Percentiles rank a stretch among this genome's conserved stretches.
These are phyloP conservation scores for Geoglossum glabrum DNA, from an alignment of 495 filamentous ascomycete genomes.

Conservation along the genomic window DNA sequence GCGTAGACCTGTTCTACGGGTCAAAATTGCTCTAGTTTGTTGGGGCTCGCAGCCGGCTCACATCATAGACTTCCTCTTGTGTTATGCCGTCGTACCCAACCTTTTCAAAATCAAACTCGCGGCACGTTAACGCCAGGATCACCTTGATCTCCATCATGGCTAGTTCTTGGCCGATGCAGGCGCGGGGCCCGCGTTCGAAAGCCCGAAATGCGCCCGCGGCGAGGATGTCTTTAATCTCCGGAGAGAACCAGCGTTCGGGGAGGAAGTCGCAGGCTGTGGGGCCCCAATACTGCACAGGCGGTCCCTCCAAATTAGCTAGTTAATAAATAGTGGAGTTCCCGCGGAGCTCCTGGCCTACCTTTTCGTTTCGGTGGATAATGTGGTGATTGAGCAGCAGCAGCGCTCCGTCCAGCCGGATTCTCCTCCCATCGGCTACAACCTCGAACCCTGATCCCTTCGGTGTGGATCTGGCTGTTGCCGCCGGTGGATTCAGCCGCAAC, in stretches of 20 bases:
- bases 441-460: not conserved
- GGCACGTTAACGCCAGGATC: slow-evolving; percentile 23
- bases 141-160: slow-evolving; percentile 27
- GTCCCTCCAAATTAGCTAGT: too few relatives aligned
- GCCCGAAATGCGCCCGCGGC: slow-evolving; percentile 23
- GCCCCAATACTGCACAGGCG: not conserved
- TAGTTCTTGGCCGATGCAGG: slow-evolving; percentile 34
- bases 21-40: too few relatives aligned
- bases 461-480: slow-evolving; percentile 9
- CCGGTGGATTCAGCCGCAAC: slow-evolving; percentile 19
- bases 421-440: not conserved
- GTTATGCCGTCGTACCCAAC: not conserved
- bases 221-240: slow-evolving; percentile 14
- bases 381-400: slow-evolving; percentile 17
- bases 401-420: slow-evolving; percentile 2
- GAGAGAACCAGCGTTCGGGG: slow-evolving; percentile 23
- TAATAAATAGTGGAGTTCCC: too few relatives aligned
- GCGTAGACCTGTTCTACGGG: not conserved
- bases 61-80: not conserved
- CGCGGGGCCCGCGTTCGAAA: slow-evolving; percentile 32
- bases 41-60: not conserved
- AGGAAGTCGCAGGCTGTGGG: slow-evolving; percentile 21
- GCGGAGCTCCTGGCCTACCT: slow-evolving; percentile 18
- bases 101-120: slow-evolving; percentile 21
- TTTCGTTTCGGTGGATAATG: slow-evolving; percentile 16